These are phyloP conservation scores for Quercus gilva DNA, from an alignment of 306 rosid species.

Conservation along the genomic window DNA sequence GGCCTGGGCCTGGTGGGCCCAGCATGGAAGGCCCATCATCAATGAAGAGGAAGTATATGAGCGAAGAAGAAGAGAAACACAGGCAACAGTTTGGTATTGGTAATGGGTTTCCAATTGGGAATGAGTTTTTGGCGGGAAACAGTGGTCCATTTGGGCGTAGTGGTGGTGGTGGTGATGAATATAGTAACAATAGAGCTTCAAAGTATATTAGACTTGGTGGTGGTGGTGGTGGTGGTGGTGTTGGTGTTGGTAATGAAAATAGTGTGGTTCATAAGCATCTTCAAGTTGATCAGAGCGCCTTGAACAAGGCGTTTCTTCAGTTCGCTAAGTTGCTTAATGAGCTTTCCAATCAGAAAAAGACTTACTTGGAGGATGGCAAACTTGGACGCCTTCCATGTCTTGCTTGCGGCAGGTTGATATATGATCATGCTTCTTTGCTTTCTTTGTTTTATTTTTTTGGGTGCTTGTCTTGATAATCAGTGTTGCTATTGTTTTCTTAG, in stretches of 20 bases:
- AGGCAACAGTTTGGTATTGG: slow-evolving; percentile 48
- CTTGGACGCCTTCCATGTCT: slow-evolving; percentile 70
- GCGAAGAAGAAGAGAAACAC: slow-evolving; percentile 49
- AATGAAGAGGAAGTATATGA: slow-evolving; percentile 60
- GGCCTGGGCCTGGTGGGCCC: slow-evolving; percentile 18
- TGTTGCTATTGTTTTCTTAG: background rate
- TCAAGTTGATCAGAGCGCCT: slow-evolving; percentile 63
- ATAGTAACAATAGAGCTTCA: slow-evolving; percentile 32
- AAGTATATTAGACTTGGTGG: slow-evolving; percentile 59
- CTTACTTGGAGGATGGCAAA: slow-evolving; percentile 73
- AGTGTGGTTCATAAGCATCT: slow-evolving; percentile 45
- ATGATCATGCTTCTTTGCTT: too few species aligned
- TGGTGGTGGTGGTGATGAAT: slow-evolving; percentile 29
- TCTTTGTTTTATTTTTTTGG: too few species aligned
- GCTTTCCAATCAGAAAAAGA: slow-evolving; percentile 55
- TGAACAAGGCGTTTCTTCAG: slow-evolving; percentile 71
- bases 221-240: slow-evolving; percentile 36
- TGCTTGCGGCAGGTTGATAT: slow-evolving; percentile 89
- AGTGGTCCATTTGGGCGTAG: slow-evolving; percentile 45
- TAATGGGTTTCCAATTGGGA: slow-evolving; percentile 45
- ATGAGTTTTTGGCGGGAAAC: slow-evolving; percentile 45
- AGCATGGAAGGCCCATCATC: slow-evolving; percentile 32
- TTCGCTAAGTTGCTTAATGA: slow-evolving; percentile 66
- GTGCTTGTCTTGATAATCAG: background rate
- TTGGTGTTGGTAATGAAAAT: slow-evolving; percentile 16